phyloP scores from a whole-genome alignment of 1,284 basidiomycete species.

The Melanopsichium pennsylvanicum region DNA sequence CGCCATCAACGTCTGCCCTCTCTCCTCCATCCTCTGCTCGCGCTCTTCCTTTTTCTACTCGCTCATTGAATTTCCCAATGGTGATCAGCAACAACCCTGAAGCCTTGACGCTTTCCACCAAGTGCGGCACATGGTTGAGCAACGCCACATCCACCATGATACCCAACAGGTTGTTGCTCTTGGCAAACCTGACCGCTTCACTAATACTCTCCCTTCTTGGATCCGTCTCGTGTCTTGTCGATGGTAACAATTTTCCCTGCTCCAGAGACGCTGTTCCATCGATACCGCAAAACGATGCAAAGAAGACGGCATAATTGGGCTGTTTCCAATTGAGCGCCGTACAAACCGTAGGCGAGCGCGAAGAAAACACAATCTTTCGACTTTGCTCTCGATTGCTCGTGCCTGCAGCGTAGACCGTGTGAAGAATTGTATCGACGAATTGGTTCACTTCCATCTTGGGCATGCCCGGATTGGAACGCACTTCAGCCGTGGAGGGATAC shows the following conservation, averaged over 20 bases:
- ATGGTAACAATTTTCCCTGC: constrained; percentile 56
- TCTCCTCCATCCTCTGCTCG: constrained; percentile 5
- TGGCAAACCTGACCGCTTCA: constrained; percentile 93
- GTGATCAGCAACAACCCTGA: constrained; percentile 61
- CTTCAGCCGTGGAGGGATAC: constrained; percentile 58
- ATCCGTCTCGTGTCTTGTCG: constrained; percentile 69
- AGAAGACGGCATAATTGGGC: constrained; percentile 97
- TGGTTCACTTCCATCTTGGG: constrained; percentile 60
- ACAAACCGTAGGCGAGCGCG: constrained; percentile 60
- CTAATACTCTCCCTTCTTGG: constrained; percentile 76
- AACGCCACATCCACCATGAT: constrained; percentile 86
- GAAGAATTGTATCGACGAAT: constrained; percentile 63
- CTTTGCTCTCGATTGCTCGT: constrained; percentile 50
- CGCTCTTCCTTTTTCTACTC: neutral
- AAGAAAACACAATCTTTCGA: constrained; percentile 62
- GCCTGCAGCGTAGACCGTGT: constrained; percentile 62
- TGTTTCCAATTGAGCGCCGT: constrained; percentile 97
- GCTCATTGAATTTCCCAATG: constrained; percentile 34
- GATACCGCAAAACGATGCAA: constrained; percentile 85
- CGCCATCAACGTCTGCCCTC: constrained; percentile 45
- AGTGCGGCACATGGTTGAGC: constrained; percentile 51
- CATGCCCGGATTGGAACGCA: constrained; percentile 50
- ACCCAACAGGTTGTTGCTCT: constrained; percentile 90
- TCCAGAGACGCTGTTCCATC: constrained; percentile 60
- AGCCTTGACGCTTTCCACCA: constrained; percentile 61